A percentile compares a stretch with the other conserved stretches of the same genome.
Conservation (phyloP, 345 rosid genomes). For the Pistacia vera region DNA sequence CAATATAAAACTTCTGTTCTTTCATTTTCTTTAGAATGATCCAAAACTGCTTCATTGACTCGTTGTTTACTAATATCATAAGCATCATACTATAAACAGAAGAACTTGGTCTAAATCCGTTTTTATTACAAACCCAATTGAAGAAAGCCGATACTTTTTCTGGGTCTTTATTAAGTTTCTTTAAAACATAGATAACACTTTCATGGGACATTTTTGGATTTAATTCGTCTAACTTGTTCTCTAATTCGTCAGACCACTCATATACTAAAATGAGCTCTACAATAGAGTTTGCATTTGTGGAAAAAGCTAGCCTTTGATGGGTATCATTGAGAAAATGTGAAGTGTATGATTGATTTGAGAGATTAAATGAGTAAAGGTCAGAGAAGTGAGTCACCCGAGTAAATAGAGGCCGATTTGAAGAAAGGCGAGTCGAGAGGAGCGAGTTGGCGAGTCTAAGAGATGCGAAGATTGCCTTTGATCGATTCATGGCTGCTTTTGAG, state of each 20-base stretch:
- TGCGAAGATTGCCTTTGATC: slow-evolving; percentile 46
- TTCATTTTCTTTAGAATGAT: slow-evolving; percentile 58
- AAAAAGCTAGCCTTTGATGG: slow-evolving; percentile 35
- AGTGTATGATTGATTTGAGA: slow-evolving; percentile 12
- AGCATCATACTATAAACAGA: slow-evolving; percentile 63
- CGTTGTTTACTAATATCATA: slow-evolving; percentile 53
- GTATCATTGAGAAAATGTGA: slow-evolving; percentile 20
- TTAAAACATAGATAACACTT: slow-evolving; percentile 63
- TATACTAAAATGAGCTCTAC: slow-evolving; percentile 41
- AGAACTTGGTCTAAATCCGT: slow-evolving; percentile 64
- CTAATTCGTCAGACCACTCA: slow-evolving; percentile 61
- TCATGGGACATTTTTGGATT: slow-evolving; percentile 50
- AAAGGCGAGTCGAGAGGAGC: slow-evolving; percentile 33
- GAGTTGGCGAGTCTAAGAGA: slow-evolving; percentile 43
- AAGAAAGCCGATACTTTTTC: slow-evolving; percentile 61
- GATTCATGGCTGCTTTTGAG: slow-evolving; percentile 51
- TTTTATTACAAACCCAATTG: slow-evolving; percentile 61
- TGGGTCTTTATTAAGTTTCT: slow-evolving; percentile 57
- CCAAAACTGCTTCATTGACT: slow-evolving; percentile 71
- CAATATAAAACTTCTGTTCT: slow-evolving; percentile 65
- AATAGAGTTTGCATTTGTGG: slow-evolving; percentile 48
- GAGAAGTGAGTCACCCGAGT: slow-evolving; percentile 50
- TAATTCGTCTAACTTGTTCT: slow-evolving; percentile 38
- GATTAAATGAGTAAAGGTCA: slow-evolving; percentile 9
- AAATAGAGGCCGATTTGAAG: slow-evolving; percentile 27